Evolutionary conservation across 2,329 filamentous ascomycete species (phyloP).

Genomic region (Geosmithia putterillii): DNA sequence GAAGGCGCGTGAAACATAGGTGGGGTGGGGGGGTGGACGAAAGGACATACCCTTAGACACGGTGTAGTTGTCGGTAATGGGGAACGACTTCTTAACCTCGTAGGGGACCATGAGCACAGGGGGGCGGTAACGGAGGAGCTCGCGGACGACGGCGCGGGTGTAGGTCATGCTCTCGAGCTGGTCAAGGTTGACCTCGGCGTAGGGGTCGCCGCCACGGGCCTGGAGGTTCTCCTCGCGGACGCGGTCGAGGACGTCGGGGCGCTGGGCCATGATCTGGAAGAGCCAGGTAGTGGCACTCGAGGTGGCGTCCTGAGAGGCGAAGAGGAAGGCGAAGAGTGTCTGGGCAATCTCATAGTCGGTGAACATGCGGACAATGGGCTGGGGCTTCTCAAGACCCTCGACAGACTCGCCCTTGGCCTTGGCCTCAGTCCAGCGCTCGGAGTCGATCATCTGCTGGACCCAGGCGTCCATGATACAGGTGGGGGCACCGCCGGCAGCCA

Average conservation of each 20-base stretch:
- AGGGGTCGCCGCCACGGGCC: constrained; percentile 61
- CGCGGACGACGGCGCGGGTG: constrained; percentile 83
- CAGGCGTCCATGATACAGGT: constrained; percentile 94
- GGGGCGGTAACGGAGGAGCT: constrained; percentile 85
- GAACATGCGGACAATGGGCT: constrained; percentile 73
- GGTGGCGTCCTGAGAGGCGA: constrained; percentile 94
- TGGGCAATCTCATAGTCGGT: constrained; percentile 83
- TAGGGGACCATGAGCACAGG: constrained; percentile 98
- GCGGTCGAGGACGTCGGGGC: constrained; percentile 82
- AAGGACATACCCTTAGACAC: constrained; percentile 61
- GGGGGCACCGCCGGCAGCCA: constrained; percentile 76
- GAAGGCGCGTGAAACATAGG: neutral
- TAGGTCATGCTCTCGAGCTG: constrained; percentile 81
- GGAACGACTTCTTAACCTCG: constrained; percentile 87
- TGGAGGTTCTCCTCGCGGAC: constrained; percentile 83
- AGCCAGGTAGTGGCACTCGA: constrained; percentile 90
- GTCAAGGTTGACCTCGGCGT: constrained; percentile 64
- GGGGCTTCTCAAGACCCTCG: constrained; percentile 66
- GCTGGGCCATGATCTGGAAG: constrained; percentile 87
- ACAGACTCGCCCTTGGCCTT: constrained; percentile 58
- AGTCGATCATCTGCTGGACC: constrained; percentile 80
- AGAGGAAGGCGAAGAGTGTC: constrained; percentile 92
- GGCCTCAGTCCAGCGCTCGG: constrained; percentile 68
- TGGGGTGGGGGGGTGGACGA: neutral
- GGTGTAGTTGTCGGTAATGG: constrained; percentile 78